Base-by-base conservation (phyloP, 2,329 filamentous ascomycete species). In the Claviceps paspali region DNA sequence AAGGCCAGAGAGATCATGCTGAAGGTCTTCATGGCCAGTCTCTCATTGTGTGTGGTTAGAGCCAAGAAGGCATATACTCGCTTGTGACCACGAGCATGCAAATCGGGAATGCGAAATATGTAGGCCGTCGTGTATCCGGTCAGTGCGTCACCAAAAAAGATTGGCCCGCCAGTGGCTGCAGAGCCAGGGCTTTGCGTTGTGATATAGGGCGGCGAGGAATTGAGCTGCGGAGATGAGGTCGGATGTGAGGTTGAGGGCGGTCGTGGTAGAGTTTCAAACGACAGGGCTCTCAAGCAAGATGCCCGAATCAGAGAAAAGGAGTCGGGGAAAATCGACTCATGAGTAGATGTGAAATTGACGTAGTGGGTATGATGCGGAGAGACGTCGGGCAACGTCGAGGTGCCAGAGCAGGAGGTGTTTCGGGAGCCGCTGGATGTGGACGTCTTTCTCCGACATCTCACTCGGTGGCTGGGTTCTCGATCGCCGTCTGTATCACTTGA, bases 101-200 rank as follows among this genome's bases (percentile, higher is more conserved):
- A 63, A 49, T 81, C 76, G 6, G 76, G 71, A 29, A 81, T 76
- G 19, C 76, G 75, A 49, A 81, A 81, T 44, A 80, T 76, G 53
- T 78, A 80, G 11, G 76, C 76, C 0, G 76, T 81, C 0, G 76
- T 81, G 54, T 79, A 80, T 22, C 76, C 76, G 1, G 75, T 69
- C 1, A 69, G 52, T 1, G 73, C 65, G 48, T 81, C 76, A 22
- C 76, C 76, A 41, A 81, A 80, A 52, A 81, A 79, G 37, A 81
- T 77, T 22, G 76, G 74, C 0, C 76, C 76, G 3, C 75, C 76
- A 3, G 73, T 73, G 1, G 68, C 65, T 12, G 73, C 63, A 27
- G 69, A 61, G 38, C 70, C 61, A 42, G 69, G 52, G 49, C 63
- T 63, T 46, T 70, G 68, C 2, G 68, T 67, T 1, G 70, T 73